Percentiles rank a stretch among this genome's conserved stretches.
These are phyloP conservation scores for Protomyces macrosporus DNA, from an alignment of 1,139 yeast species.

Conservation along the genomic window DNA sequence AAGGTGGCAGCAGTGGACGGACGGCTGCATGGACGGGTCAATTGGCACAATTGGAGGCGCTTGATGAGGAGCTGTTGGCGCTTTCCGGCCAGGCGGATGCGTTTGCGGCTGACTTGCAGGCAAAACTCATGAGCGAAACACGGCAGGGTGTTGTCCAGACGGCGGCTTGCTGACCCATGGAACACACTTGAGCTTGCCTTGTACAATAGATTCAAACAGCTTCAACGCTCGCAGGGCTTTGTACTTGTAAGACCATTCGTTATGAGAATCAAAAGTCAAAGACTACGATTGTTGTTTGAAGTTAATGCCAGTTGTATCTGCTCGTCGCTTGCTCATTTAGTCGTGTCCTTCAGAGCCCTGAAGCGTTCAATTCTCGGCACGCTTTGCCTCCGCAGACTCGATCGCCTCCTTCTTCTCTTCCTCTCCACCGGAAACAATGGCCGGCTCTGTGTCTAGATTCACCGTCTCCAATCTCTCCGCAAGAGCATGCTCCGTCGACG, in stretches of 20 bases:
- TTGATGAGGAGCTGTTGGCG: conserved; percentile 4
- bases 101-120: background rate
- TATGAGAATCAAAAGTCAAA: background rate
- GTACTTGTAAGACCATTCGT: background rate
- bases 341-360: background rate
- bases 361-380: too few relatives aligned
- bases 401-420: background rate
- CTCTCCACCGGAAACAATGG: background rate
- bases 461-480: background rate
- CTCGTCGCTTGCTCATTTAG: background rate
- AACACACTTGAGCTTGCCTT: too few relatives aligned
- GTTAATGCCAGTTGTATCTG: conserved; percentile 9
- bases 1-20: background rate
- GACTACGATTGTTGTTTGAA: background rate
- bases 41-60: background rate
- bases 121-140: background rate
- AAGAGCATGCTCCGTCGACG: too few relatives aligned
- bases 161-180: too few relatives aligned
- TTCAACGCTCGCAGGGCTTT: background rate
- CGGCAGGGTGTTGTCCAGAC: too few relatives aligned
- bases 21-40: background rate
- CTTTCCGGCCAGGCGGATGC: background rate
- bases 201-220: too few relatives aligned
- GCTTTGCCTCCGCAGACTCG: too few relatives aligned
- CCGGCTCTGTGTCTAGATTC: background rate